Evolutionary conservation across 441 rosid genomes (phyloP), one percentile per base, ranked within the genome.

Genomic region (Croton setiger): DNA sequence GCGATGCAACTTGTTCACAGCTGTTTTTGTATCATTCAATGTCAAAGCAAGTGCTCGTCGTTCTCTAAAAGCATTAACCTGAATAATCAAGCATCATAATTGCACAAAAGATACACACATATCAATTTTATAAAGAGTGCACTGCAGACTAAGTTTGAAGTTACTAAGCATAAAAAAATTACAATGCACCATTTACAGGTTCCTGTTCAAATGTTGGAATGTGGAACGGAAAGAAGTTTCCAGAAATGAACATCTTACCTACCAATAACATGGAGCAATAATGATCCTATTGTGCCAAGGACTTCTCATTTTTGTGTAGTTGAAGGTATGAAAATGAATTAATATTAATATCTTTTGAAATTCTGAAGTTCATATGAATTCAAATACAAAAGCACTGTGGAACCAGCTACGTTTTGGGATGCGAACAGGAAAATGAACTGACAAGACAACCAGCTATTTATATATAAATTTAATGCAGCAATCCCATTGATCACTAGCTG

Each of bases 51-150:
- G 93, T 15, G 98, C 98, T 79, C 83, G 87, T 66, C 97, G 65
- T 66, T 90, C 96, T 78, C 96, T 86, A 60, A 87, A 92, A 60
- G 90, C 89, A 83, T 87, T 86, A 35, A 92, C 91, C 98, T 92
- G 77, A 64, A 48, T 41, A 69, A 17, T 45, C 36, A 70, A 67
- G 63, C 18, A 10, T 15, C 17, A 4, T 44, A 41, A 20, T 21
- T 4, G 48, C 45, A 18, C 60, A 52, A 48, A 31, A 55, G 31
- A 4, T 31, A 4, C 57, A 49, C 17, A 49, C 12, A 4, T 1
- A 37, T 37, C 41, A 37, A 37, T 4, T 37, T 37, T 37, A n/a
- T n/a, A n/a, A n/a, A n/a, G n/a, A n/a, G n/a, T n/a, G n/a, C n/a
- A n/a, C n/a, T n/a, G n/a, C n/a, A n/a, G n/a, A n/a, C n/a, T n/a